Evolutionary conservation across 208 protist species (phyloP).

Genomic region (Leptomonas pyrrhocoris): DNA sequence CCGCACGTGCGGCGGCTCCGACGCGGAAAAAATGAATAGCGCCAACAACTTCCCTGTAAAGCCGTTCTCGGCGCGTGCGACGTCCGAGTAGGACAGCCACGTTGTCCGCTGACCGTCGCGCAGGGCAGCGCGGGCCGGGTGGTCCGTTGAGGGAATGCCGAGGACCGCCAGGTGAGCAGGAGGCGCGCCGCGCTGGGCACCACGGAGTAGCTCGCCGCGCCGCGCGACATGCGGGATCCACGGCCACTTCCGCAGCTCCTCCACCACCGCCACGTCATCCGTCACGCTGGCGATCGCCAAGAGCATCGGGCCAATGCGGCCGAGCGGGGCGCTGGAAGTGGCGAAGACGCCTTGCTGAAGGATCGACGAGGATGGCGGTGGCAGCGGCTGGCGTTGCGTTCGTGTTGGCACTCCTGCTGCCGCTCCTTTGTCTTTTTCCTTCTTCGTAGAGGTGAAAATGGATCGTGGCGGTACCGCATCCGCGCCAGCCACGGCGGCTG

Average conservation of each 20-base stretch:
- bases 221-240: conserved; percentile 12
- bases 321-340: conserved; percentile 14
- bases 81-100: conserved; percentile 45
- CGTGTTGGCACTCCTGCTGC: neutral
- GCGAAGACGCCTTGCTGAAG: conserved; percentile 13
- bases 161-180: conserved; percentile 37
- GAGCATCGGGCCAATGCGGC: conserved; percentile 34
- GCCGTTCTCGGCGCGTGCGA: conserved; percentile 39
- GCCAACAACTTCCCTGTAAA: conserved; percentile 35
- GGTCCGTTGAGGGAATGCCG: conserved; percentile 53
- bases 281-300: conserved; percentile 36
- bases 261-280: conserved; percentile 16
- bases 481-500: neutral
- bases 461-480: neutral
- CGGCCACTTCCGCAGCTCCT: conserved; percentile 19
- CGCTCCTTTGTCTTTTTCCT: no score
- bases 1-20: conserved; percentile 1
- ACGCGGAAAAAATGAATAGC: conserved; percentile 34
- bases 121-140: conserved; percentile 18
- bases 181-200: neutral
- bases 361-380: neutral
- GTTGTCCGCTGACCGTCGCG: conserved; percentile 45
- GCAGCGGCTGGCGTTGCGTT: no score
- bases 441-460: neutral
- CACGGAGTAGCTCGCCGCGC: neutral